Evolutionary conservation across 352 stramenopile genomes (phyloP).

Genomic region (Pythium monospermum): DNA sequence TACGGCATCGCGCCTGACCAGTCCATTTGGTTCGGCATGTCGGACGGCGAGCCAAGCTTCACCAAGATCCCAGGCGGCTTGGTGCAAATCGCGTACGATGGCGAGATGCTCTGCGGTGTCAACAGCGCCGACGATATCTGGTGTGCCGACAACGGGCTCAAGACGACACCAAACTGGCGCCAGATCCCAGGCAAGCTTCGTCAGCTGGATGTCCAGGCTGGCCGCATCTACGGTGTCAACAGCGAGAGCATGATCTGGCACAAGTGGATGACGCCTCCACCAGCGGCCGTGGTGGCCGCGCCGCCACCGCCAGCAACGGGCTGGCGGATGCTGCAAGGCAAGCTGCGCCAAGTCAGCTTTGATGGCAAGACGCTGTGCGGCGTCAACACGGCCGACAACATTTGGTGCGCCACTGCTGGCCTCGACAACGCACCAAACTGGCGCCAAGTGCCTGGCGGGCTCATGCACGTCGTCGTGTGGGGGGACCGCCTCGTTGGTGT

Average conservation of each 20-base stretch:
- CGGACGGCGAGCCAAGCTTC: slow-evolving; percentile 17
- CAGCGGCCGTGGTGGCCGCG: slow-evolving; percentile 1
- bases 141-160: slow-evolving; percentile 15
- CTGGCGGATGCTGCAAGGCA: slow-evolving; percentile 13
- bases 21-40: slow-evolving; percentile 21
- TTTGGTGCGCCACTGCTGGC: slow-evolving; percentile 15
- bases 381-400: slow-evolving; percentile 4
- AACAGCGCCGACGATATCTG: slow-evolving; percentile 7
- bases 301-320: slow-evolving; percentile 8
- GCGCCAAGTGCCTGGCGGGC: slow-evolving; percentile 12
- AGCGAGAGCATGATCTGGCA: slow-evolving; percentile 2
- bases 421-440: slow-evolving; percentile 22
- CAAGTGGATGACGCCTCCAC: slow-evolving; percentile 14
- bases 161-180: slow-evolving; percentile 11
- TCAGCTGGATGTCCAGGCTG: slow-evolving; percentile 20
- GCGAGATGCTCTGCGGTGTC: slow-evolving; percentile 23
- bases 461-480: slow-evolving; percentile 24
- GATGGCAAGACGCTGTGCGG: slow-evolving; percentile 20
- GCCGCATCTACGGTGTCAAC: slow-evolving; percentile 14
- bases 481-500: slow-evolving; percentile 22
- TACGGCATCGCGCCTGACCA: slow-evolving; percentile 12
- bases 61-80: slow-evolving; percentile 9
- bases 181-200: slow-evolving; percentile 11
- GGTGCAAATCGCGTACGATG: slow-evolving; percentile 21
- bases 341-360: slow-evolving; percentile 20